These are phyloP conservation scores for Quercus cerris DNA, from an alignment of 306 rosid species.

Conservation along the genomic window DNA sequence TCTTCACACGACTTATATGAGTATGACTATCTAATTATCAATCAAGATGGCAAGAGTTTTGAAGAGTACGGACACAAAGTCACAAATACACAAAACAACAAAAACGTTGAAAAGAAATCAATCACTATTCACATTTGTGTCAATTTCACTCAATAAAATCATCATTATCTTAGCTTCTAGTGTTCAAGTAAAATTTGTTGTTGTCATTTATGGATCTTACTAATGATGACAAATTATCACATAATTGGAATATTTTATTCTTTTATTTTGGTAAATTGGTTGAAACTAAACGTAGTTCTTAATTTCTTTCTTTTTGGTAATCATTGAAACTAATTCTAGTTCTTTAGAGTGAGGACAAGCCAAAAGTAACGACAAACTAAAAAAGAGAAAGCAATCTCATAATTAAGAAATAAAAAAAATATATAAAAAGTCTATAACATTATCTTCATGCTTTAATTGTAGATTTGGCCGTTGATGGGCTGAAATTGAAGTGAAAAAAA, in stretches of 20 bases:
- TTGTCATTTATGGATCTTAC: conserved; percentile 22
- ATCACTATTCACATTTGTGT: neutral
- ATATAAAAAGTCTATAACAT: neutral
- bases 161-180: neutral
- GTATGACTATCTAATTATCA: neutral
- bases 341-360: conserved; percentile 17
- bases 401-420: conserved; percentile 3
- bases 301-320: neutral
- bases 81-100: neutral
- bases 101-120: neutral
- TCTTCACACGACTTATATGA: too few relatives aligned
- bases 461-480: conserved; percentile 7
- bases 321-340: neutral
- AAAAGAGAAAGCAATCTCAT: neutral
- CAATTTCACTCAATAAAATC: neutral
- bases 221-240: conserved; percentile 37
- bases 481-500: neutral
- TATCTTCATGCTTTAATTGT: conserved; percentile 16
- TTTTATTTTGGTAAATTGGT: conserved; percentile 12
- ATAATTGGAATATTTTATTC: neutral
- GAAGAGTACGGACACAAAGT: neutral
- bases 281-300: neutral
- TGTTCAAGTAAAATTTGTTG: conserved; percentile 7
- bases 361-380: conserved; percentile 22
- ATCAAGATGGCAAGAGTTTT: too few relatives aligned